Evolutionary conservation across 345 rosid genomes (phyloP).

Genomic region (Zanthoxylum bungeanum): DNA sequence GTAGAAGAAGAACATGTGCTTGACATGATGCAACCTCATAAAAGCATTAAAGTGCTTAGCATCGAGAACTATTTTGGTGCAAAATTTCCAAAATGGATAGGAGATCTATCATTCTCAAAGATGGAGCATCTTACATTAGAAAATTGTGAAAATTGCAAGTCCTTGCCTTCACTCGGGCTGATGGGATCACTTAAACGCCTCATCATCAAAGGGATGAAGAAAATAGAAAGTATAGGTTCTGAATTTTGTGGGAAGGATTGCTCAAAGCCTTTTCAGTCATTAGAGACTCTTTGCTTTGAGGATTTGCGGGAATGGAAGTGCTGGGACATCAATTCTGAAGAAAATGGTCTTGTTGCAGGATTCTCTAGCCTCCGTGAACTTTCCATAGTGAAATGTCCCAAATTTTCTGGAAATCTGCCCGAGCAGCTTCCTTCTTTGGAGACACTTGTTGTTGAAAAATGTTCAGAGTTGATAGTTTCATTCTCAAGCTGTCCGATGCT

Average conservation of each 20-base stretch:
- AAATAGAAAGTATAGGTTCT: neutral
- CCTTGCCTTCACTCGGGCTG: neutral
- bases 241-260: neutral
- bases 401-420: neutral
- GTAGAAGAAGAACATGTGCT: neutral
- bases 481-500: neutral
- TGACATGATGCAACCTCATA: neutral
- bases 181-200: neutral
- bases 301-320: neutral
- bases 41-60: neutral
- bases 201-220: neutral
- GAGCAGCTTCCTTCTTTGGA: neutral
- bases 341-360: neutral
- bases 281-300: neutral
- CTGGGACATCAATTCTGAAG: neutral
- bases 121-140: neutral
- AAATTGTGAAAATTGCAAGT: neutral
- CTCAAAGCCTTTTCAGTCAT: neutral
- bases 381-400: neutral
- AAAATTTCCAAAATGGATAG: neutral
- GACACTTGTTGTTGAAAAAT: neutral
- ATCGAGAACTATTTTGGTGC: neutral
- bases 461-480: neutral
- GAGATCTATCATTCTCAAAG: neutral
- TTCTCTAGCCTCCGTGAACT: neutral